Evolutionary conservation across 768 basidiomycete genomes (phyloP).

Genomic region (Mycena amicta): DNA sequence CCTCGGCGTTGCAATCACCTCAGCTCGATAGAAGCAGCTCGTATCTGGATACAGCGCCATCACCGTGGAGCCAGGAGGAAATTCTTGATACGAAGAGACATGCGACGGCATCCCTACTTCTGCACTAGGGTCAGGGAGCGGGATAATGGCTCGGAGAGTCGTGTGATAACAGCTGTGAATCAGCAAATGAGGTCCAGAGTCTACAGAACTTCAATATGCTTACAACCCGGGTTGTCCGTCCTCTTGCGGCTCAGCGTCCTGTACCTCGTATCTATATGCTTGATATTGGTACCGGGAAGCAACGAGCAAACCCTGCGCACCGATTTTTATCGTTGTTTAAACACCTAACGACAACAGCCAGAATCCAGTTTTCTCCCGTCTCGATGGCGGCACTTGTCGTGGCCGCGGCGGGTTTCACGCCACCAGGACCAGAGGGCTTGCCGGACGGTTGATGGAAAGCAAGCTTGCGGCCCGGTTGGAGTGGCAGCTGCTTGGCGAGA

Average conservation of each 20-base stretch:
- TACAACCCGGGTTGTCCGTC: conserved; percentile 72
- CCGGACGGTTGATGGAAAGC: conserved; percentile 74
- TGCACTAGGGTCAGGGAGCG: conserved; percentile 74
- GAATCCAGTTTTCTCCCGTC: conserved; percentile 71
- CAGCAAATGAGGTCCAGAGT: conserved; percentile 11
- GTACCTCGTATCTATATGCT: conserved; percentile 72
- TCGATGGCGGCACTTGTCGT: conserved; percentile 28
- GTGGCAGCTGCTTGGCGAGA: conserved; percentile 60
- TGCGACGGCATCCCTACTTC: conserved; percentile 61
- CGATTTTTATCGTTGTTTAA: conserved; percentile 74
- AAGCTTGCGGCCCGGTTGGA: conserved; percentile 76
- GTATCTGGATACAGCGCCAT: conserved; percentile 92
- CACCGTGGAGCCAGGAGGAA: conserved; percentile 69
- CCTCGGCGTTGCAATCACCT: conserved; percentile 72
- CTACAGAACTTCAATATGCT: conserved; percentile 19
- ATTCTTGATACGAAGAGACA: conserved; percentile 70
- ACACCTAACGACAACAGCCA: conserved; percentile 73
- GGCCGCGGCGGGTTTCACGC: conserved; percentile 2
- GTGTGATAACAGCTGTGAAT: conserved; percentile 64
- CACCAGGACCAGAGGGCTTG: conserved; percentile 14
- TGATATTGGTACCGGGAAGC: neutral
- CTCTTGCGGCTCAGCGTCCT: conserved; percentile 83
- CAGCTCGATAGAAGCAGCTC: conserved; percentile 87
- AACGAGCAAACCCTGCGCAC: conserved; percentile 33
- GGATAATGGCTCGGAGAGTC: conserved; percentile 71